A percentile compares a stretch with the other conserved stretches of the same genome.
Conservation (phyloP, 2,329 filamentous ascomycete genomes). For the Pseudogymnoascus pannorum region DNA sequence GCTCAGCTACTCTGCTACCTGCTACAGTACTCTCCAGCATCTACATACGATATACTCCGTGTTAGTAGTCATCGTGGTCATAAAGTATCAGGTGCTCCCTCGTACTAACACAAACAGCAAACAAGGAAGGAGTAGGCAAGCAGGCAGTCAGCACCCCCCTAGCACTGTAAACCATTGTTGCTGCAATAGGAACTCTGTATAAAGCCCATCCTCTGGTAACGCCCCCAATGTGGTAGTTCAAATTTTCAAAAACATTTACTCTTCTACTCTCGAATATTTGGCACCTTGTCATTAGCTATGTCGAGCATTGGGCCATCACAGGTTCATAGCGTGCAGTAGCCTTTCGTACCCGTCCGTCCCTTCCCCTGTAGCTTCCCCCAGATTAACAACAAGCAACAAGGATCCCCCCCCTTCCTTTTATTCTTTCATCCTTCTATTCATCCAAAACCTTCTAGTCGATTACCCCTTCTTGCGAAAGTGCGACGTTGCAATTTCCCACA, state of each 20-base stretch:
- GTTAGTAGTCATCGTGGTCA: not conserved
- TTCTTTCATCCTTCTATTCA: not conserved
- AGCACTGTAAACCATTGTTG: not conserved
- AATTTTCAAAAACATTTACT: no score
- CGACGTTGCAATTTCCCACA: conserved; percentile 5
- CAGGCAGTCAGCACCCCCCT: not conserved
- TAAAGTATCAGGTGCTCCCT: not conserved
- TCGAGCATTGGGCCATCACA: not conserved
- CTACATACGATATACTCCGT: no score
- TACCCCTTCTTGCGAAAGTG: not conserved
- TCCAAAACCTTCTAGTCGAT: conserved; percentile 2
- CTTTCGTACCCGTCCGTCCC: not conserved
- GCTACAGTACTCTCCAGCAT: no score
- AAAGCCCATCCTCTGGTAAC: not conserved
- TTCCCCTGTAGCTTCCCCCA: not conserved
- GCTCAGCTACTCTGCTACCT: no score
- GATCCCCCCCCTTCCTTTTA: not conserved
- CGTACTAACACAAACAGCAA: not conserved
- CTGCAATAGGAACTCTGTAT: not conserved
- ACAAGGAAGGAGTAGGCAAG: not conserved
- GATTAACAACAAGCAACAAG: conserved; percentile 1
- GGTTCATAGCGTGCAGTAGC: conserved; percentile 6
- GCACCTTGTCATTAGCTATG: not conserved
- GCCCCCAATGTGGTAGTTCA: not conserved
- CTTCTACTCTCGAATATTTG: not conserved